Evolutionary conservation across 2,329 filamentous ascomycete genomes (phyloP), one percentile per base, ranked within the genome.

Genomic region (Aspergillus brunneoviolaceus): DNA sequence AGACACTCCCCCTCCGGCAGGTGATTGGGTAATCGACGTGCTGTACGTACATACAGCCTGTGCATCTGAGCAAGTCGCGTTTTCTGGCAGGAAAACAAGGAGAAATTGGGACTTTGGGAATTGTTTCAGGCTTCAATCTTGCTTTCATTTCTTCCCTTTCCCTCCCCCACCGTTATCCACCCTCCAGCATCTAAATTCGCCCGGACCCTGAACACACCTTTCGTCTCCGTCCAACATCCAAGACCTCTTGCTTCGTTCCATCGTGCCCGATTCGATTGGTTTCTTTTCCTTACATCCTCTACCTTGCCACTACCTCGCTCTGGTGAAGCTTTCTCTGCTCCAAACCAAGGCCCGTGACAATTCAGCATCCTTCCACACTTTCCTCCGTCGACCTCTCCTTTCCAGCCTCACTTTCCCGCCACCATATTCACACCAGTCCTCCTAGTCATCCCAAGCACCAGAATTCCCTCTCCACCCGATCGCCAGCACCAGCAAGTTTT

Each of bases 401-500:
- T 67, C 68, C 74, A 77, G 68, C 70, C 69, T 69, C 70, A 71
- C 65, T 68, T 45, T 70, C 69, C 70, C 74, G 65, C 68, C 70
- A 74, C 68, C 70, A 74, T 67, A 63, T 69, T 60, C 31, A 45
- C 69, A 65, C 66, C 69, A 70, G 58, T 61, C 61, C 65, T 65
- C 69, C 64, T 64, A 68, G 64, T 67, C 66, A 62, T 63, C 66
- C 61, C 65, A 70, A 75, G 69, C 74, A 77, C 72, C 76, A 77
- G 69, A 29, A 39, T 69, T 73, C 70, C 70, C 71, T 74, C 70
- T 70, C 67, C 67, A 67, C 59, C 69, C 72, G 74, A 74, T 71
- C 75, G 74, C 76, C 76, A 82, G 77, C 90, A 93, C 89, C 90
- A 92, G 89, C 91, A 90, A 88, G 89, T 92, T 94, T 93, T 92